A percentile compares a stretch with the other conserved stretches of the same genome.
These are phyloP conservation scores for Mortierella sp. DNA, from an alignment of 371 early-diverging fungal genomes.

Conservation along the genomic window DNA sequence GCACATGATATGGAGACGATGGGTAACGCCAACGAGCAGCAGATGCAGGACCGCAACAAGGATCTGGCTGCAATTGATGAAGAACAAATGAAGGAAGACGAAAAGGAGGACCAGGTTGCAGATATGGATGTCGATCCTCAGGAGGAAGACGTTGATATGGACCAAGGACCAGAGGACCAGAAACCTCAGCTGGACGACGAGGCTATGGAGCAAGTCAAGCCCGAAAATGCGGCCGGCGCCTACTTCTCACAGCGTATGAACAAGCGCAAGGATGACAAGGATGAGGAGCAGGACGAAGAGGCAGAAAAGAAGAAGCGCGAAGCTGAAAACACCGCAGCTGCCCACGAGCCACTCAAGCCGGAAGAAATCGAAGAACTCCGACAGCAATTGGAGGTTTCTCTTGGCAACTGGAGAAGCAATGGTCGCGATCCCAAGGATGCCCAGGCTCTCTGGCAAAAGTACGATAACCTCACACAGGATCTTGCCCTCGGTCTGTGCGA, in stretches of 20 bases:
- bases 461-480: conserved; percentile 89
- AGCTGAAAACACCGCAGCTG: conserved; percentile 39
- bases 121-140: conserved; percentile 70
- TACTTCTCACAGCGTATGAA: conserved; percentile 55
- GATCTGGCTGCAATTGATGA: conserved; percentile 69
- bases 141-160: conserved; percentile 61
- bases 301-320: conserved; percentile 39
- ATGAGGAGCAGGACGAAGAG: conserved; percentile 53
- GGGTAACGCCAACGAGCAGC: conserved; percentile 81
- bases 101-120: conserved; percentile 64
- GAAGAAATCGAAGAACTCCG: conserved; percentile 74
- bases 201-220: conserved; percentile 41
- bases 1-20: conserved; percentile 83
- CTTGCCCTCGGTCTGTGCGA: conserved; percentile 93
- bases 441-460: conserved; percentile 89
- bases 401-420: conserved; percentile 70
- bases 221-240: conserved; percentile 54
- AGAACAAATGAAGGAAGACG: conserved; percentile 63
- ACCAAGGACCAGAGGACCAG: conserved; percentile 58
- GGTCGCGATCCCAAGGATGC: conserved; percentile 74
- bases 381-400: conserved; percentile 66
- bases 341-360: conserved; percentile 70
- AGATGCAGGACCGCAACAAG: conserved; percentile 71
- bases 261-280: conserved; percentile 49
- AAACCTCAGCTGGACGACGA: conserved; percentile 54